phyloP scores from a whole-genome alignment of 805 yeast genomes.

The Teunomyces tritomae region DNA sequence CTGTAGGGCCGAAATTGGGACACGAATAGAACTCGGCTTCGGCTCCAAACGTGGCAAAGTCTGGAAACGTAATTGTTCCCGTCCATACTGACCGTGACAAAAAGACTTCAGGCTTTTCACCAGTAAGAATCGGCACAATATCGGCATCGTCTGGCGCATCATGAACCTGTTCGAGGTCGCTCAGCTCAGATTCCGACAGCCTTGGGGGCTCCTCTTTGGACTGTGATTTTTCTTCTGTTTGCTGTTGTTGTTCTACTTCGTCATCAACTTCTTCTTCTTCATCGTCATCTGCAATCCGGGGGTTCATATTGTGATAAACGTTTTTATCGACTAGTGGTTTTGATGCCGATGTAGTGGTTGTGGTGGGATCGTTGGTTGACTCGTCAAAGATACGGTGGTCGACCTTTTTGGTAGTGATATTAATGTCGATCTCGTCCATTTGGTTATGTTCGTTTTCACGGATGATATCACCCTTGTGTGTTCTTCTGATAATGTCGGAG shows the following conservation, averaged over 20 bases:
- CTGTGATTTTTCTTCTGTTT: background rate
- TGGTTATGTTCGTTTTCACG: conserved; percentile 46
- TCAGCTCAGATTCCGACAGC: conserved; percentile 7
- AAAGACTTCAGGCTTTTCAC: background rate
- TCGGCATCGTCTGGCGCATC: conserved; percentile 6
- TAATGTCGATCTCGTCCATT: conserved; percentile 22
- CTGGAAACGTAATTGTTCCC: conserved; percentile 50
- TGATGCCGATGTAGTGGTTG: background rate
- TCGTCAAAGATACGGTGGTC: conserved; percentile 37
- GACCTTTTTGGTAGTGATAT: conserved; percentile 29
- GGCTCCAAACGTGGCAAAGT: conserved; percentile 44
- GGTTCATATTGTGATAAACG: conserved; percentile 18
- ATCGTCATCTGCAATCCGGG: conserved; percentile 23
- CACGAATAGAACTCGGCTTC: conserved; percentile 37
- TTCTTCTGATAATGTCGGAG: conserved; percentile 64
- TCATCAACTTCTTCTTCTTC: conserved; percentile 12
- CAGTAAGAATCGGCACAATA: conserved; percentile 2
- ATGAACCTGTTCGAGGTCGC: conserved; percentile 7
- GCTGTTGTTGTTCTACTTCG: conserved; percentile 5
- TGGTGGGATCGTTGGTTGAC: background rate
- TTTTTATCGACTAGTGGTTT: background rate
- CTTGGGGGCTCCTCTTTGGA: conserved; percentile 5
- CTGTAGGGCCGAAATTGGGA: conserved; percentile 15
- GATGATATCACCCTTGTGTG: conserved; percentile 88
- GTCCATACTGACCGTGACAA: conserved; percentile 37